Evolutionary conservation across 2,329 filamentous ascomycete genomes (phyloP).

Genomic region (Venturia asperata): DNA sequence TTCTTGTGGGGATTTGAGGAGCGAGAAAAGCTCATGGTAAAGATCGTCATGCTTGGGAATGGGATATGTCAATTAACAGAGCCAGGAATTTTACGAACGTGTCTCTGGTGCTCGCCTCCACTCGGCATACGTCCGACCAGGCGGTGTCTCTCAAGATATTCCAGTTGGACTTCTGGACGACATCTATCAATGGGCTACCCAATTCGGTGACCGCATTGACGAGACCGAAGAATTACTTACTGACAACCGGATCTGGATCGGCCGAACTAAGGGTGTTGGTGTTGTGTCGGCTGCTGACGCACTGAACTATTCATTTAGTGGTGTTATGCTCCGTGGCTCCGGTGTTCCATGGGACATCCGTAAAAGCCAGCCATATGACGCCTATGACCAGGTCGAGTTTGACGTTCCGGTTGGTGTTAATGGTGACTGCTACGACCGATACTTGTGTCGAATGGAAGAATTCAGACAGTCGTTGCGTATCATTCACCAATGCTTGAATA

Average conservation of each 20-base stretch:
- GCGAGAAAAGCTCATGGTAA: constrained; percentile 98
- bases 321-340: constrained; percentile 95
- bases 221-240: constrained; percentile 98
- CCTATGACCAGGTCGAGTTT: constrained; percentile 96
- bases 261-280: constrained; percentile 82
- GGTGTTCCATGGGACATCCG: constrained; percentile 94
- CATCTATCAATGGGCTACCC: constrained; percentile 99
- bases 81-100: constrained; percentile 97
- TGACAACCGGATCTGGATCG: constrained; percentile 99
- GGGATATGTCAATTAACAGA: constrained; percentile 15
- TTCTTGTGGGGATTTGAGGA: constrained; percentile 99
- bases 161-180: constrained; percentile 91
- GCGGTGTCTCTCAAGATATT: constrained; percentile 92
- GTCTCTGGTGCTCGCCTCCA: constrained; percentile 97
- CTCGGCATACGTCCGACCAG: constrained; percentile 91
- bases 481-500: constrained; percentile 97
- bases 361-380: constrained; percentile 95
- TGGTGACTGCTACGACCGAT: constrained; percentile 98
- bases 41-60: constrained; percentile 26
- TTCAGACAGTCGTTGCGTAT: constrained; percentile 97
- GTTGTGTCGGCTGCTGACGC: constrained; percentile 87
- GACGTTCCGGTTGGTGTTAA: constrained; percentile 95
- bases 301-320: constrained; percentile 93
- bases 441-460: constrained; percentile 98
- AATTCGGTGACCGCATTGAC: constrained; percentile 96